Base-by-base conservation (phyloP, 2,329 filamentous ascomycete species). In the Colletotrichum simmondsii region DNA sequence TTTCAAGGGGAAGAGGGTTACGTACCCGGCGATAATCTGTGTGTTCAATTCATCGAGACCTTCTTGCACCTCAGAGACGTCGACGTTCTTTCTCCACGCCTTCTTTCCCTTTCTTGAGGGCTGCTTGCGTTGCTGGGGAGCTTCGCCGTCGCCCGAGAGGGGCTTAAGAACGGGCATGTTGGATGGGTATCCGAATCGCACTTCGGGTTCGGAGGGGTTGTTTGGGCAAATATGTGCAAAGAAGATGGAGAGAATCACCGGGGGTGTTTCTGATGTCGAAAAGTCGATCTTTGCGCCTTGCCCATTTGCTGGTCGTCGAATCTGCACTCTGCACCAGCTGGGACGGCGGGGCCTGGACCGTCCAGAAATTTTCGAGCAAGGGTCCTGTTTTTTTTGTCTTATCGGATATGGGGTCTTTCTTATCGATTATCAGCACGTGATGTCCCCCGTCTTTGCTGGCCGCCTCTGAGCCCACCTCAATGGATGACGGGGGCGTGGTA, bases 81-180 rank as follows among this genome's bases (percentile, higher is more conserved):
- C 95, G 83, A 99, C 95, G 85, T 99, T 98, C 83, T 98, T 99
- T 80, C 97, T 91, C 97, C 97, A 99, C 37, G 97, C 96, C 86
- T 97, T 98, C 85, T 98, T 98, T 78, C 97, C 97, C 83, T 99
- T 99, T 81, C 97, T 90, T 5, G 96, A 98, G 30, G 95, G 91
- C 83, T 99, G 97, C 75, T 91, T 95, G 84, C 93, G 92, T 77
- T 97, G 94, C 75, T 92, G 91, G 12, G 95, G 95, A 22, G 94
- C 93, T 46, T 87, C 84, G 14, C 84, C 83, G 46, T 88, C 84
- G 72, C 84, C 88, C 53, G 86, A 82, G 61, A 83, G 83, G 60
- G 85, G 83, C 76, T 84, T 83, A 32, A 91, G 77, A 30, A 88
- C 84, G n/a, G 89, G 88, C 89, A 91, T 91, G 14, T 75, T 80